These are phyloP conservation scores for Penicillium frequentans DNA, from an alignment of 2,329 filamentous ascomycete genomes.

Conservation along the genomic window DNA sequence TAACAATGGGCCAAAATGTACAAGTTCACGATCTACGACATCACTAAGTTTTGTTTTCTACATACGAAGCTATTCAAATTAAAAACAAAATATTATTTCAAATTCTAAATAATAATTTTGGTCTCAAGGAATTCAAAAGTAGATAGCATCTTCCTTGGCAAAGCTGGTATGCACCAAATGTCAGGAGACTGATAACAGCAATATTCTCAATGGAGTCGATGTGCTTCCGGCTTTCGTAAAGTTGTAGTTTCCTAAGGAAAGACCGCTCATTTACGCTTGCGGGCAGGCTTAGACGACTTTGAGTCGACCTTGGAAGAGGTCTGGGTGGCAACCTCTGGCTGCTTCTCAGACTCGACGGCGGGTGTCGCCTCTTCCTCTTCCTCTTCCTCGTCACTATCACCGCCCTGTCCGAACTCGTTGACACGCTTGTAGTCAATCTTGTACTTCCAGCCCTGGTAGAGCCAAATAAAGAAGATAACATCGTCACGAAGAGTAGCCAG, in stretches of 20 bases:
- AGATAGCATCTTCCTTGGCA: background rate
- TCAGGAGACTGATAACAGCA: background rate
- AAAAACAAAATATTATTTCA: background rate
- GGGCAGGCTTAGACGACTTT: slow-evolving; percentile 20
- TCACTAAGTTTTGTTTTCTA: background rate
- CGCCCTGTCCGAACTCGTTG: slow-evolving; percentile 97
- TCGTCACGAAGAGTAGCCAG: slow-evolving; percentile 92
- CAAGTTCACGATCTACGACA: background rate
- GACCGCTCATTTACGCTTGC: slow-evolving; percentile 35
- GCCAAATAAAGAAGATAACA: slow-evolving; percentile 95
- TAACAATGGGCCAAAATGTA: slow-evolving; percentile 9
- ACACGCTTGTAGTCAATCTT: slow-evolving; percentile 87
- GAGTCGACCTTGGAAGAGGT: slow-evolving; percentile 32
- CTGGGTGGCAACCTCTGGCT: slow-evolving; percentile 22
- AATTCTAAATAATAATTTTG: background rate
- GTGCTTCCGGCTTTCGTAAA: background rate
- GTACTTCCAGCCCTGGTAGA: slow-evolving; percentile 94
- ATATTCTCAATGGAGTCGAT: background rate
- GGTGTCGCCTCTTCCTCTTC: slow-evolving; percentile 51
- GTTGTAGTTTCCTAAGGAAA: background rate
- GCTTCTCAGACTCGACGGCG: slow-evolving; percentile 18
- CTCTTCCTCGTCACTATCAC: slow-evolving; percentile 73
- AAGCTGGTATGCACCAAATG: background rate
- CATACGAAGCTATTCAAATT: background rate
- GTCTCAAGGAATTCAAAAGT: background rate